Conservation (phyloP, 1,139 yeast species). For the Saccharomycopsis phalli region DNA sequence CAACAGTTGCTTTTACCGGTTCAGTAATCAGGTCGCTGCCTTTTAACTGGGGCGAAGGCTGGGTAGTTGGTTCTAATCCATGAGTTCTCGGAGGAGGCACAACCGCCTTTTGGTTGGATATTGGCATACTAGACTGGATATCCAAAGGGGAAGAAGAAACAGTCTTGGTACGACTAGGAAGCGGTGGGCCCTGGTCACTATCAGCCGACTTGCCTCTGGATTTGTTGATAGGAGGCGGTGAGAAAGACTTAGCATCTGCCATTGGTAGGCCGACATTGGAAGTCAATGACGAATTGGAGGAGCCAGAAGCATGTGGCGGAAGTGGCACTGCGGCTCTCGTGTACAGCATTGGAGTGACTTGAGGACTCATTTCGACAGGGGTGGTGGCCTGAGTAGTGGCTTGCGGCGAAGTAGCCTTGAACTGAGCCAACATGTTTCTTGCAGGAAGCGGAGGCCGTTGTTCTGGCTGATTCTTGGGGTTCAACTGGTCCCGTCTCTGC, state of each 20-base stretch:
- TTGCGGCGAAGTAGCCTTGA: background rate
- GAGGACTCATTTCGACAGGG: background rate
- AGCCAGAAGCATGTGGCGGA: constrained; percentile 1
- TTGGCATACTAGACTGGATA: background rate
- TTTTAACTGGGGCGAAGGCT: no score
- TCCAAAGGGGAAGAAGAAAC: constrained; percentile 1
- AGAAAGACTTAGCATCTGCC: constrained; percentile 31
- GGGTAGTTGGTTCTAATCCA: constrained; percentile 1
- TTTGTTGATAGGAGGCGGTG: constrained; percentile 36
- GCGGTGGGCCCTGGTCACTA: background rate
- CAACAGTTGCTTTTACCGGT: no score
- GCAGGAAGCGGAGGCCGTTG: constrained; percentile 5
- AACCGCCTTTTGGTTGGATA: constrained; percentile 1
- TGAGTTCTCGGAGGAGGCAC: constrained; percentile 20
- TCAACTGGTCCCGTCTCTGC: no score
- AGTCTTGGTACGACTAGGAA: background rate
- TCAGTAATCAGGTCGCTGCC: no score
- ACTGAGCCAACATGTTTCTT: constrained; percentile 11
- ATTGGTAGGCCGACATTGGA: no score
- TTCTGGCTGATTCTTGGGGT: no score
- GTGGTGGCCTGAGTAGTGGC: no score
- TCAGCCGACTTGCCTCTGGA: constrained; percentile 24
- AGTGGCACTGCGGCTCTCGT: constrained; percentile 1
- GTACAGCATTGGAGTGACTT: background rate
- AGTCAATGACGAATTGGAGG: no score